Percentiles rank a stretch among this genome's conserved stretches.
These are phyloP conservation scores for Yarrowia yakushimensis DNA, from an alignment of 805 yeast species.

Conservation along the genomic window DNA sequence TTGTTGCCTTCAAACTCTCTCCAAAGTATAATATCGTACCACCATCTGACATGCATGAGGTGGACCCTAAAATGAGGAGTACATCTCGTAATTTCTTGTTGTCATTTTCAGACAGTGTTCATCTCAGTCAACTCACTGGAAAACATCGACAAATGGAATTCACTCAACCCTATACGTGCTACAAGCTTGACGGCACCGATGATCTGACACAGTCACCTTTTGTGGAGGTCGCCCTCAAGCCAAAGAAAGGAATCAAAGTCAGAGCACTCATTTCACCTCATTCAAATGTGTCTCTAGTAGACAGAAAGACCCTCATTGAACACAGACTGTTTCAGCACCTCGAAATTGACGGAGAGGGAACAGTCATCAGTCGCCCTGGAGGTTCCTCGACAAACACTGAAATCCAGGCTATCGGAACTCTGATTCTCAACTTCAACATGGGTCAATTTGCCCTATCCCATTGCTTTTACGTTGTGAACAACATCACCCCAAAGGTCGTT, in stretches of 20 bases:
- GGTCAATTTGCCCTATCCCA: conserved; percentile 16
- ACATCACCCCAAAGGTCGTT: background rate
- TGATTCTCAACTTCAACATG: conserved; percentile 20
- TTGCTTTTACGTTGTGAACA: conserved; percentile 9
- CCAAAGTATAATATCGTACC: background rate
- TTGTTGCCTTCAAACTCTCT: background rate
- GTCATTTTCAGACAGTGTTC: background rate
- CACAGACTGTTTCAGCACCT: conserved; percentile 14
- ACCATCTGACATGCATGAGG: background rate
- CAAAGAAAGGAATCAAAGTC: conserved; percentile 2
- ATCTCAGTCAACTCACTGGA: background rate
- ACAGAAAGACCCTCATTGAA: conserved; percentile 10
- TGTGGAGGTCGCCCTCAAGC: conserved; percentile 17
- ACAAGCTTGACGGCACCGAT: conserved; percentile 5
- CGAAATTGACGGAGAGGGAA: conserved; percentile 14
- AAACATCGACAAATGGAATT: background rate
- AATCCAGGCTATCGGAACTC: conserved; percentile 3
- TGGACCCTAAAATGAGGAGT: too few relatives aligned
- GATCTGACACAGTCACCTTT: background rate
- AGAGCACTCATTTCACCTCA: conserved; percentile 6
- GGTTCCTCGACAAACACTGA: background rate
- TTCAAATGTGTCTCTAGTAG: conserved; percentile 2
- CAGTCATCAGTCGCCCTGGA: background rate
- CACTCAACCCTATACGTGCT: conserved; percentile 12
- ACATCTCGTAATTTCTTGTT: background rate